Evolutionary conservation across 163 green algal species (phyloP).

Genomic region (Scenedesmus sp.): DNA sequence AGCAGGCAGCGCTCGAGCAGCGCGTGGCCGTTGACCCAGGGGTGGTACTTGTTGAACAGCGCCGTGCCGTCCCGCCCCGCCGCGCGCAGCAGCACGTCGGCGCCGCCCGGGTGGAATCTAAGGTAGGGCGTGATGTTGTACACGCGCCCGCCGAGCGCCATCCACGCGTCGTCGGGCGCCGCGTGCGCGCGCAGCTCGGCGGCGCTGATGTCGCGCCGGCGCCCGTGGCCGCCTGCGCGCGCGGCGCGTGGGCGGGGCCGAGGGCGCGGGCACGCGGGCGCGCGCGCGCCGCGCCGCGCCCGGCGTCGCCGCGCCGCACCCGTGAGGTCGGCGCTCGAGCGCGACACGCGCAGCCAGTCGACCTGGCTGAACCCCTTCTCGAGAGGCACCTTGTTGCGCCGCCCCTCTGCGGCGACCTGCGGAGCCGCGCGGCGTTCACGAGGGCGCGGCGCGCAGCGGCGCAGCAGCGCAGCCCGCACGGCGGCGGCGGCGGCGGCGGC

Average conservation of each 20-base stretch:
- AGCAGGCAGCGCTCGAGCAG: constrained; percentile 86
- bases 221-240: background rate
- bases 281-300: background rate
- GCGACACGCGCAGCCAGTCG: constrained; percentile 81
- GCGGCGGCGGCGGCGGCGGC: no score
- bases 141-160: constrained; percentile 68
- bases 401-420: constrained; percentile 39
- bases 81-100: constrained; percentile 76
- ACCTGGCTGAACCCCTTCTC: constrained; percentile 92
- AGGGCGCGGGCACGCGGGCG: background rate
- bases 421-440: no score
- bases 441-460: no score
- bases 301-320: constrained; percentile 37
- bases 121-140: constrained; percentile 96
- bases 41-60: constrained; percentile 91
- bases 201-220: constrained; percentile 73
- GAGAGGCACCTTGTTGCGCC: constrained; percentile 72
- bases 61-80: constrained; percentile 89
- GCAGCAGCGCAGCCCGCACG: no score
- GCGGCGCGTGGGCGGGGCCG: background rate
- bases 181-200: constrained; percentile 83
- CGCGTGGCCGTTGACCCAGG: constrained; percentile 88
- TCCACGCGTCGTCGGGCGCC: constrained; percentile 76
- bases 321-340: constrained; percentile 65
- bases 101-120: constrained; percentile 90